Evolutionary conservation across 805 yeast species (phyloP).

Genomic region (Wickerhamiella slavikovae): DNA sequence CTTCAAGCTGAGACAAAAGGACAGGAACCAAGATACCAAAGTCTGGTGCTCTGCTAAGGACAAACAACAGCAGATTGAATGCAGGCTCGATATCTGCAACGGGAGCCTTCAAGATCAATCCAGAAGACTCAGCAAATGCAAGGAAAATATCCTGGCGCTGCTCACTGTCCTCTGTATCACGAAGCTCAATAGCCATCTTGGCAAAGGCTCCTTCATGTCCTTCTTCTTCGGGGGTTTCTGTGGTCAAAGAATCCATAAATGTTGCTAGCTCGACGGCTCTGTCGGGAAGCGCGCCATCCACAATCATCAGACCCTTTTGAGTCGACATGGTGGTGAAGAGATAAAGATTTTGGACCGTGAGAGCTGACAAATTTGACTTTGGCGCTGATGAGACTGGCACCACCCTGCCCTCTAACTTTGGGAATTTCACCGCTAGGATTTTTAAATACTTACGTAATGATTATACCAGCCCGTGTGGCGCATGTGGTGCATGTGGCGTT

Average conservation of each 20-base stretch:
- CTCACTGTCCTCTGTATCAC: constrained; percentile 7
- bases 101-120: constrained; percentile 15
- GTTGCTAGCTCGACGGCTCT: constrained; percentile 18
- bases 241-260: constrained; percentile 18
- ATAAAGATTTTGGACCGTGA: not conserved
- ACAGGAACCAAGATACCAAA: constrained; percentile 15
- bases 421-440: too few species aligned
- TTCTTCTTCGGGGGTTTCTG: constrained; percentile 10
- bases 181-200: constrained; percentile 13
- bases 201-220: constrained; percentile 5
- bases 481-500: too few species aligned
- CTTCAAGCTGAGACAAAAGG: constrained; percentile 14
- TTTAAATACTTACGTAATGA: too few species aligned
- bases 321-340: not conserved
- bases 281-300: constrained; percentile 20
- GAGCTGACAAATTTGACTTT: not conserved
- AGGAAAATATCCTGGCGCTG: constrained; percentile 14
- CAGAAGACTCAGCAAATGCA: constrained; percentile 15
- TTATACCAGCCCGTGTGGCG: too few species aligned
- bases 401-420: too few species aligned
- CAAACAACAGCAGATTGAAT: constrained; percentile 20
- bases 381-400: too few species aligned
- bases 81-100: constrained; percentile 21
- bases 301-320: constrained; percentile 15
- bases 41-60: constrained; percentile 17